phyloP scores from a whole-genome alignment of 768 basidiomycete species.

The Mycena epipterygia region DNA sequence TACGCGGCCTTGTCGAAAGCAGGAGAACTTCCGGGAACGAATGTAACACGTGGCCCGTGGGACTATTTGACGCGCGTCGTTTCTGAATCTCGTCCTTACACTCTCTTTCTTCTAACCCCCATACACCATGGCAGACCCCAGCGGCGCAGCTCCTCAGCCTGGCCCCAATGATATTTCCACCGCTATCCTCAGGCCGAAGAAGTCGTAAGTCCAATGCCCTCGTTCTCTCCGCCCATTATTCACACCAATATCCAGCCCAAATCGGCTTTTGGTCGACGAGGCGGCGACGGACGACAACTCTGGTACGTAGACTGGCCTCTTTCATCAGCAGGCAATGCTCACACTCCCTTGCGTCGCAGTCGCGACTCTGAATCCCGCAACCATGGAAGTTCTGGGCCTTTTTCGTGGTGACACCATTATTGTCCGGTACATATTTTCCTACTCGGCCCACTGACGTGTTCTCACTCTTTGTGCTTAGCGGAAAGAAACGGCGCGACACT shows the following conservation, averaged over 20 bases:
- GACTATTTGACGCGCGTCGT: conserved; percentile 52
- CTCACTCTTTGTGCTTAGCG: conserved; percentile 59
- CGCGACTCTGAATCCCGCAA: conserved; percentile 94
- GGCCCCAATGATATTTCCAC: conserved; percentile 93
- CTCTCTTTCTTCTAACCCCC: conserved; percentile 37
- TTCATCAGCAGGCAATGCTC: conserved; percentile 28
- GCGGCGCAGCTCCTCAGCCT: conserved; percentile 86
- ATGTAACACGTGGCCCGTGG: conserved; percentile 10
- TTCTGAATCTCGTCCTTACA: conserved; percentile 37
- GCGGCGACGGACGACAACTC: conserved; percentile 96
- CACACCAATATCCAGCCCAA: conserved; percentile 75
- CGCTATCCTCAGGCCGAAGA: conserved; percentile 96
- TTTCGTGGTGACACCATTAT: conserved; percentile 99
- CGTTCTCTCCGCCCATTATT: conserved; percentile 33
- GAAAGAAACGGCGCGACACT: conserved; percentile 98
- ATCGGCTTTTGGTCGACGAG: conserved; percentile 98
- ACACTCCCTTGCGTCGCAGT: conserved; percentile 58
- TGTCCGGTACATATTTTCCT: conserved; percentile 71
- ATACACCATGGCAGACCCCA: conserved; percentile 78
- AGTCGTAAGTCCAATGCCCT: conserved; percentile 78
- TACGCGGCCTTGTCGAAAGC: no score
- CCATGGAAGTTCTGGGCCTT: conserved; percentile 93
- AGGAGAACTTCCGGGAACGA: conserved; percentile 1
- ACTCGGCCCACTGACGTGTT: not conserved
- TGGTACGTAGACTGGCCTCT: conserved; percentile 60